Evolutionary conservation across 768 basidiomycete species (phyloP).

Genomic region (Tubosaeta sp.): DNA sequence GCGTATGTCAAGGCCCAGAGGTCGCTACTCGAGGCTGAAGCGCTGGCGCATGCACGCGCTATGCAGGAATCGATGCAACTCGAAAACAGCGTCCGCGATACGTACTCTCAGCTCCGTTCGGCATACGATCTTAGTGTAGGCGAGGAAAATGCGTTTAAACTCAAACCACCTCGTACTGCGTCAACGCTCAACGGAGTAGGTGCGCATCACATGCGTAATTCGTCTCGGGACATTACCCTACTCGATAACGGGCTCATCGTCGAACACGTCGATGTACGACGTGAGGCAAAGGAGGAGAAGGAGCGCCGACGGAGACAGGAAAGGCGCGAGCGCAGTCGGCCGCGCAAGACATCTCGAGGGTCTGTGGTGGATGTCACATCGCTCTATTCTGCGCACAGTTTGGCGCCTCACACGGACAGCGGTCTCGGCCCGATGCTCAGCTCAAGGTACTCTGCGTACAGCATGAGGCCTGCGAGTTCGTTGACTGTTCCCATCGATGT

Average conservation of each 20-base stretch:
- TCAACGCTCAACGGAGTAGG: conserved; percentile 30
- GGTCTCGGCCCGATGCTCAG: conserved; percentile 52
- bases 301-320: conserved; percentile 70
- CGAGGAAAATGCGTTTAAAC: conserved; percentile 63
- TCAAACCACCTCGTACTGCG: conserved; percentile 54
- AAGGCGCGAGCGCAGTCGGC: conserved; percentile 48
- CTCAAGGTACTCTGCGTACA: conserved; percentile 56
- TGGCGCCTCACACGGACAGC: conserved; percentile 51
- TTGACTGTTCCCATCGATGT: conserved; percentile 56
- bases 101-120: conserved; percentile 76
- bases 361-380: conserved; percentile 71
- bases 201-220: conserved; percentile 41
- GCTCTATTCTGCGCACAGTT: conserved; percentile 63
- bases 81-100: conserved; percentile 74
- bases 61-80: conserved; percentile 73
- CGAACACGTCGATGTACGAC: conserved; percentile 80
- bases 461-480: conserved; percentile 58
- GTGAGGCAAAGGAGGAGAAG: conserved; percentile 71
- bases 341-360: conserved; percentile 69
- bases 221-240: conserved; percentile 71
- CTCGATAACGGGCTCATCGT: conserved; percentile 88
- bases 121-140: conserved; percentile 58
- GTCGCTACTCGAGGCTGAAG: conserved; percentile 77
- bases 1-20: conserved; percentile 81
- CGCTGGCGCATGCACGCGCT: conserved; percentile 70